Evolutionary conservation across 257 asterid genomes (phyloP).

Genomic region (Salvia miltiorrhiza): DNA sequence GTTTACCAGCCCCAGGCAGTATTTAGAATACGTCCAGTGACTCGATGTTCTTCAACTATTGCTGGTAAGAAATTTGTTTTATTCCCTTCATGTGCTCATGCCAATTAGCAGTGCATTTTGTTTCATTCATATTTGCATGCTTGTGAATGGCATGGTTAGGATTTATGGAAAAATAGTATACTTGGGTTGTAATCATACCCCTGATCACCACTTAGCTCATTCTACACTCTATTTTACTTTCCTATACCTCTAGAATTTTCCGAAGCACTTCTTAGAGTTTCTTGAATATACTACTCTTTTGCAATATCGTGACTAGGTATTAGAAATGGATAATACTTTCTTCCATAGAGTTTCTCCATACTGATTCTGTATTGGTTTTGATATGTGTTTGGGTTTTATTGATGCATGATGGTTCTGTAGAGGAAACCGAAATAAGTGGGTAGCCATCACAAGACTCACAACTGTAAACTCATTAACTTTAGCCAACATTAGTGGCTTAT

Average conservation of each 20-base stretch:
- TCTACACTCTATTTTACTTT: neutral
- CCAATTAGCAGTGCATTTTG: neutral
- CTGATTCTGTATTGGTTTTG: no score
- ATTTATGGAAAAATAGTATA: neutral
- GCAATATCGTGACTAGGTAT: no score
- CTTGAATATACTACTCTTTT: no score
- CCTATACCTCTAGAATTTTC: neutral
- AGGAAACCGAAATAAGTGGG: no score
- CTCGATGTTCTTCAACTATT: conserved; percentile 95
- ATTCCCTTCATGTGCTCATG: neutral
- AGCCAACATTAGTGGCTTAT: no score
- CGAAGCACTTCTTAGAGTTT: neutral
- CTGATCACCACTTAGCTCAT: neutral
- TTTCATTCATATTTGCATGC: neutral
- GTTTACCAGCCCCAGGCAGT: conserved; percentile 97
- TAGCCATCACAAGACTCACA: no score
- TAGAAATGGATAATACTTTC: no score
- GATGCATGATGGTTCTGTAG: no score
- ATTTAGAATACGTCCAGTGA: conserved; percentile 89
- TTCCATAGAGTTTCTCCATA: no score
- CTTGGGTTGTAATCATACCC: neutral
- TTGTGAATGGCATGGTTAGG: neutral
- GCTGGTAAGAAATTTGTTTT: conserved; percentile 49
- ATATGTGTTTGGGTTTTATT: no score
- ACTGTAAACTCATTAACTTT: no score